Evolutionary conservation across 352 stramenopile species (phyloP).

Genomic region (Pythium dissimile): DNA sequence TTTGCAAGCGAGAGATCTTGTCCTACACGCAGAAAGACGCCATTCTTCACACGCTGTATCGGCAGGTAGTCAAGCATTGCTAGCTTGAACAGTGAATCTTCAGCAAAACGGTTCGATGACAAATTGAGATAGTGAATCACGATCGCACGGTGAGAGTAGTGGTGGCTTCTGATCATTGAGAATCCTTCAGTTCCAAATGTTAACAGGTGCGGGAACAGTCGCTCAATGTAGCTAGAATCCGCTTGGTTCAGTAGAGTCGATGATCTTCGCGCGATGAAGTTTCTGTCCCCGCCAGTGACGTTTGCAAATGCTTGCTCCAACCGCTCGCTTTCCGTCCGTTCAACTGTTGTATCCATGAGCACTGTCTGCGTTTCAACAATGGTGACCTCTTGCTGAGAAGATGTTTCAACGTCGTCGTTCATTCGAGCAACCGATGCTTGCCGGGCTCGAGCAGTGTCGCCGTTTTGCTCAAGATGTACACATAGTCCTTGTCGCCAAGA

Average conservation of each 20-base stretch:
- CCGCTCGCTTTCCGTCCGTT: slow-evolving; percentile 1
- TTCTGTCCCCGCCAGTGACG: neutral
- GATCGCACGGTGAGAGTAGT: slow-evolving; percentile 21
- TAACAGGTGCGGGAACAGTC: slow-evolving; percentile 16
- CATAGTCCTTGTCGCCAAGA: neutral
- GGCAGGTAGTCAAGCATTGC: slow-evolving; percentile 26
- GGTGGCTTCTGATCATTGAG: neutral
- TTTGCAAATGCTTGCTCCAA: slow-evolving; percentile 1
- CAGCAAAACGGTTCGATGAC: slow-evolving; percentile 20
- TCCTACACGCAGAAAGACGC: slow-evolving; percentile 19
- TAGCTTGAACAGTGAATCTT: slow-evolving; percentile 25
- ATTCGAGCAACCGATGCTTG: neutral
- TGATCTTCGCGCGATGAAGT: neutral
- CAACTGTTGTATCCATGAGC: slow-evolving; percentile 13
- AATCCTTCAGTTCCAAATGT: slow-evolving; percentile 26
- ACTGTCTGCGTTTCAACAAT: slow-evolving; percentile 18
- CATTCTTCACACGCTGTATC: slow-evolving; percentile 10
- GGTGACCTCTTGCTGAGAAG: neutral
- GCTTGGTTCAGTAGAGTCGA: slow-evolving; percentile 10
- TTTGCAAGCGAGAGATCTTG: slow-evolving; percentile 16
- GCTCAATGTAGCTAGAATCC: slow-evolving; percentile 23
- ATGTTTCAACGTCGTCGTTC: neutral
- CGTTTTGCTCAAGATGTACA: neutral
- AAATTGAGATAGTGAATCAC: slow-evolving; percentile 28
- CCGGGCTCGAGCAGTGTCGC: neutral